phyloP scores from a whole-genome alignment of 192 early-diverging fungal species.

The Backusella liffmaniae region DNA sequence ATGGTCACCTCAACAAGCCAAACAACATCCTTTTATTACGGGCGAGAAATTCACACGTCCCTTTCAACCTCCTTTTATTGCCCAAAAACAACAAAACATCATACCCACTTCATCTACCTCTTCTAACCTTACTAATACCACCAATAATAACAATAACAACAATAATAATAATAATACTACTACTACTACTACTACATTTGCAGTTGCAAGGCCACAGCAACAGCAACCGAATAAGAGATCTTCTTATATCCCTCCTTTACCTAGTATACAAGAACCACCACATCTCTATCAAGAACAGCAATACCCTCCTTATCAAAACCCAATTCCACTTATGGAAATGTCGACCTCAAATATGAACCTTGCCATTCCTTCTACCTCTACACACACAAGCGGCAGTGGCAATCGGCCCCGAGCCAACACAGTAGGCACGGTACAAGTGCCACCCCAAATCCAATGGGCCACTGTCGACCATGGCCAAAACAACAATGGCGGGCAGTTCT shows the following conservation, averaged over 20 bases:
- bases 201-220: background rate
- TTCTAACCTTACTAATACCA: background rate
- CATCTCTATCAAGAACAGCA: background rate
- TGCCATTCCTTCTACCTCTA: background rate
- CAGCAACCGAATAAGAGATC: background rate
- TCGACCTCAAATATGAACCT: background rate
- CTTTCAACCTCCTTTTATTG: conserved; percentile 51
- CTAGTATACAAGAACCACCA: conserved; percentile 13
- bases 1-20: conserved; percentile 93
- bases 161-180: background rate
- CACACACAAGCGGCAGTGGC: background rate
- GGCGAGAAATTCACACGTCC: conserved; percentile 74
- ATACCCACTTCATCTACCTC: background rate
- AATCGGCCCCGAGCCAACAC: conserved; percentile 39
- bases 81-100: background rate
- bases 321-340: conserved; percentile 5
- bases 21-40: conserved; percentile 94
- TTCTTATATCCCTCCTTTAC: conserved; percentile 14
- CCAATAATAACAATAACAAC: background rate
- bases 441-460: conserved; percentile 31
- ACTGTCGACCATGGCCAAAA: conserved; percentile 18
- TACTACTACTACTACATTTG: background rate
- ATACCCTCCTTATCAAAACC: background rate
- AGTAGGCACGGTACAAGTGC: conserved; percentile 37
- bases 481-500: background rate